Conservation (phyloP, 805 yeast species). For the Candida orba region DNA sequence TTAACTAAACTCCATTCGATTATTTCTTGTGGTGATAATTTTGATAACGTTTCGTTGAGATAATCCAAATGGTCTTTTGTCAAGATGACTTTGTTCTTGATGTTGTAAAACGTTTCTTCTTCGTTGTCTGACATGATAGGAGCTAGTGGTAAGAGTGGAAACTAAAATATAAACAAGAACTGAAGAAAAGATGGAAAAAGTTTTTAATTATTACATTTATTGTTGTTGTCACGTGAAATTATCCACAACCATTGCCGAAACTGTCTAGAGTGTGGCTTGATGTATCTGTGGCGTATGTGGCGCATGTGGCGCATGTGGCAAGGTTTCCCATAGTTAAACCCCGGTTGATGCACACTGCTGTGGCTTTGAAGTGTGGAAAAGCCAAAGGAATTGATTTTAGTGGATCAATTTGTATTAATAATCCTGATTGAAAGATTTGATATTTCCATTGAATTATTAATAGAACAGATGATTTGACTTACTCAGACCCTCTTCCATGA, state of each 20-base stretch:
- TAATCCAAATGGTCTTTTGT: conserved; percentile 53
- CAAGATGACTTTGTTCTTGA: conserved; percentile 30
- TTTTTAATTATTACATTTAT: too few species aligned
- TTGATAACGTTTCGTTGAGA: conserved; percentile 54
- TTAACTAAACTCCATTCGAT: conserved; percentile 79
- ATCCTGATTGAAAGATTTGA: too few species aligned
- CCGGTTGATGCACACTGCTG: background rate
- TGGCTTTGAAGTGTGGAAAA: background rate
- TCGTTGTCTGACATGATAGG: background rate
- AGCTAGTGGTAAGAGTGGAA: background rate
- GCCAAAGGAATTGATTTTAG: background rate
- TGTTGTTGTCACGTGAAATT: conserved; percentile 18
- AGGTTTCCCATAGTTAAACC: background rate
- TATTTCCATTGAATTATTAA: too few species aligned
- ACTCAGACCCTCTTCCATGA: too few species aligned
- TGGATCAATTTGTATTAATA: too few species aligned
- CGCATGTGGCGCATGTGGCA: background rate
- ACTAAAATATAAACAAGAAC: background rate
- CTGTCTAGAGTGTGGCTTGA: conserved; percentile 6
- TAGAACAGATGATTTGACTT: too few species aligned
- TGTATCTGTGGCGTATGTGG: background rate
- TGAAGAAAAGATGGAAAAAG: too few species aligned
- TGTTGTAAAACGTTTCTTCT: conserved; percentile 9
- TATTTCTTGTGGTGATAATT: conserved; percentile 58
- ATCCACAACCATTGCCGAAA: conserved; percentile 6